Evolutionary conservation across 805 yeast species (phyloP).

Genomic region (Cyberlindnera mycetangii): DNA sequence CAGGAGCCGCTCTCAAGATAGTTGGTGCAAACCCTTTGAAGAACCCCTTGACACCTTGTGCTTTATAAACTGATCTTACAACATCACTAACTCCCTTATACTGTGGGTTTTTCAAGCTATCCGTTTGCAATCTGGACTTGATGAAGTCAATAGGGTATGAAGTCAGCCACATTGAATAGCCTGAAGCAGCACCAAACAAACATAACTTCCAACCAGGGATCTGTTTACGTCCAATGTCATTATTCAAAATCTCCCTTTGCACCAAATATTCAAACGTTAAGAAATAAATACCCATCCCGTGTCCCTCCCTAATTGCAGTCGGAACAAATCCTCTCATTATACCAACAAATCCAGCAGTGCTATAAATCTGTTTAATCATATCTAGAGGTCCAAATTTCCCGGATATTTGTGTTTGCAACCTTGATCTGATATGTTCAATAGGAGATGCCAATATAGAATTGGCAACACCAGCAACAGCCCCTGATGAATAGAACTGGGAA

Average conservation of each 20-base stretch:
- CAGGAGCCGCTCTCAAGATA: slow-evolving; percentile 94
- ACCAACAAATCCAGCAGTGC: slow-evolving; percentile 53
- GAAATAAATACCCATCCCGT: slow-evolving; percentile 88
- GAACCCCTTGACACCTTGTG: slow-evolving; percentile 73
- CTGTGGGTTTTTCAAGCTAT: slow-evolving; percentile 54
- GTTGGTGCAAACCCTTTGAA: slow-evolving; percentile 93
- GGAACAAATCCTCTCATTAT: slow-evolving; percentile 81
- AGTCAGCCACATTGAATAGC: slow-evolving; percentile 81
- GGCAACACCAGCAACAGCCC: slow-evolving; percentile 89
- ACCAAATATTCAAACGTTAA: slow-evolving; percentile 88
- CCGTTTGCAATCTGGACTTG: slow-evolving; percentile 85
- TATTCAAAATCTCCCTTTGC: slow-evolving; percentile 52
- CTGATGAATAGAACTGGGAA: slow-evolving; percentile 74
- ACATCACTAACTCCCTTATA: slow-evolving; percentile 63
- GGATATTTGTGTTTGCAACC: slow-evolving; percentile 83
- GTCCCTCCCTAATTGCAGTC: slow-evolving; percentile 77
- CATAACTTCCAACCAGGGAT: slow-evolving; percentile 89
- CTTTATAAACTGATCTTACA: slow-evolving; percentile 45
- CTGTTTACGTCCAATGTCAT: slow-evolving; percentile 54
- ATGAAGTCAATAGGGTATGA: slow-evolving; percentile 88
- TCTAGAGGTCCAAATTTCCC: slow-evolving; percentile 74
- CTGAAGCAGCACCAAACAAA: slow-evolving; percentile 85
- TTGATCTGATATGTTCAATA: slow-evolving; percentile 90
- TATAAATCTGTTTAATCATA: slow-evolving; percentile 56
- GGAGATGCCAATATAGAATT: slow-evolving; percentile 90